A percentile compares a stretch with the other conserved stretches of the same genome.
These are phyloP conservation scores for Alternaria solani DNA, from an alignment of 2,329 filamentous ascomycete genomes.

Conservation along the genomic window DNA sequence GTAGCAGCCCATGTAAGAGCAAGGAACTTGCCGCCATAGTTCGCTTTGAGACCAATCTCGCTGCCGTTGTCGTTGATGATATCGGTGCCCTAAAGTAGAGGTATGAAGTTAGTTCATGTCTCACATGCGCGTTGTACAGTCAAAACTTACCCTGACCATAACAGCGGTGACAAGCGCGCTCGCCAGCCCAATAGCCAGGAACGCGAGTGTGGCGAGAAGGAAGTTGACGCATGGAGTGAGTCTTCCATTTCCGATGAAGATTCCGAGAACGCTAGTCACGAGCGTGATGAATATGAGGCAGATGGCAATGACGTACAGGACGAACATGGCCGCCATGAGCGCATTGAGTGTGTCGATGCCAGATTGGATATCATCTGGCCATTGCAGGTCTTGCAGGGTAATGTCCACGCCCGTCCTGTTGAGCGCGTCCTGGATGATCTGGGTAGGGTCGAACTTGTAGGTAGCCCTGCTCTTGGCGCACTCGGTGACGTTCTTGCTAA, in stretches of 20 bases:
- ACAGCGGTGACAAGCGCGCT: conserved; percentile 77
- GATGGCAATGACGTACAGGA: conserved; percentile 67
- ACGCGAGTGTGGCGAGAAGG: conserved; percentile 59
- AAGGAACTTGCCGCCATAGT: conserved; percentile 63
- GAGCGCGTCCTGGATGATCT: conserved; percentile 60
- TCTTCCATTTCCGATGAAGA: conserved; percentile 55
- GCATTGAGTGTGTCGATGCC: conserved; percentile 61
- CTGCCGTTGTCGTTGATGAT: conserved; percentile 64
- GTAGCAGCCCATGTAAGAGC: conserved; percentile 68
- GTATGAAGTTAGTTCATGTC: background rate
- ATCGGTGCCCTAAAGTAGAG: conserved; percentile 48
- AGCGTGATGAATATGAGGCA: conserved; percentile 61
- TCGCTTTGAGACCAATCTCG: conserved; percentile 58
- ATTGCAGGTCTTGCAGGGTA: conserved; percentile 62
- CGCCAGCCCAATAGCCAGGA: conserved; percentile 70
- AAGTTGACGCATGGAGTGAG: conserved; percentile 61
- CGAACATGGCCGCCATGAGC: conserved; percentile 62
- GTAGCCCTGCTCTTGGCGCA: conserved; percentile 64
- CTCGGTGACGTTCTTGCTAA: conserved; percentile 60
- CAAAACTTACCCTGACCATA: conserved; percentile 53
- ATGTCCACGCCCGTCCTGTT: conserved; percentile 53
- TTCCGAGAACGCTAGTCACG: conserved; percentile 54
- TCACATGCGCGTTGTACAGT: background rate
- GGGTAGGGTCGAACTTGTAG: conserved; percentile 65
- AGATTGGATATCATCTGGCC: conserved; percentile 64